These are phyloP conservation scores for Naganishia sp. DNA, from an alignment of 1,284 basidiomycete genomes.

Conservation along the genomic window DNA sequence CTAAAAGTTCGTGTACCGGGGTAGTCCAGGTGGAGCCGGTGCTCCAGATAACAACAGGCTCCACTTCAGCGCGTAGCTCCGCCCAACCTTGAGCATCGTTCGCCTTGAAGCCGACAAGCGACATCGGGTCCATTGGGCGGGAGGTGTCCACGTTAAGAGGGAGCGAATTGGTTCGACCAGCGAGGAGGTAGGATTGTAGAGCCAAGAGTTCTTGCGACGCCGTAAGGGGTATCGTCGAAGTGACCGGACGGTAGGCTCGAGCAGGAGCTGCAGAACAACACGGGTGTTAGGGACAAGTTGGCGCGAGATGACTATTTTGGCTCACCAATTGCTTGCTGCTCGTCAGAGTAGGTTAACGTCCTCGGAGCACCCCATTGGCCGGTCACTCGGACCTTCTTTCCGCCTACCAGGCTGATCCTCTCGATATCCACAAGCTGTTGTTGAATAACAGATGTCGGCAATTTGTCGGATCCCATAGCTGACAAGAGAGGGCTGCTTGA, in stretches of 20 bases:
- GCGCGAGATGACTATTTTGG: not conserved
- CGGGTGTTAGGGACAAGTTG: not conserved
- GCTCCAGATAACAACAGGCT: constrained; percentile 31
- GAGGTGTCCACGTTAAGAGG: constrained; percentile 39
- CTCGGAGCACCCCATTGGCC: constrained; percentile 10
- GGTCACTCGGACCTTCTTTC: constrained; percentile 19
- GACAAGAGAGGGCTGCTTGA: constrained; percentile 1
- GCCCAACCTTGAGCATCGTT: constrained; percentile 18
- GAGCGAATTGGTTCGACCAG: constrained; percentile 44
- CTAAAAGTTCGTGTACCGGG: constrained; percentile 26
- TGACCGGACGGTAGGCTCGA: constrained; percentile 18
- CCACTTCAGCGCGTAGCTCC: constrained; percentile 29
- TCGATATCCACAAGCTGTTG: constrained; percentile 18
- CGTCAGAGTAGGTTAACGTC: constrained; percentile 6
- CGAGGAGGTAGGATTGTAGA: constrained; percentile 49
- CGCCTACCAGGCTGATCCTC: constrained; percentile 13
- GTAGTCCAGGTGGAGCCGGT: constrained; percentile 18
- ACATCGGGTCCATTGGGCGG: constrained; percentile 46
- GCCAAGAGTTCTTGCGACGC: constrained; percentile 50
- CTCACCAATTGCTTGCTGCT: constrained; percentile 9
- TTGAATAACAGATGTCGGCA: not conserved
- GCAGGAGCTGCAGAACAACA: not conserved
- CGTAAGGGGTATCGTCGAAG: constrained; percentile 23
- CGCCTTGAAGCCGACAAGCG: constrained; percentile 40
- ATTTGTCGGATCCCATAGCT: not conserved